A percentile compares a stretch with the other conserved stretches of the same genome.
Conservation (phyloP, 1,139 yeast genomes). For the Candida dubliniensis region DNA sequence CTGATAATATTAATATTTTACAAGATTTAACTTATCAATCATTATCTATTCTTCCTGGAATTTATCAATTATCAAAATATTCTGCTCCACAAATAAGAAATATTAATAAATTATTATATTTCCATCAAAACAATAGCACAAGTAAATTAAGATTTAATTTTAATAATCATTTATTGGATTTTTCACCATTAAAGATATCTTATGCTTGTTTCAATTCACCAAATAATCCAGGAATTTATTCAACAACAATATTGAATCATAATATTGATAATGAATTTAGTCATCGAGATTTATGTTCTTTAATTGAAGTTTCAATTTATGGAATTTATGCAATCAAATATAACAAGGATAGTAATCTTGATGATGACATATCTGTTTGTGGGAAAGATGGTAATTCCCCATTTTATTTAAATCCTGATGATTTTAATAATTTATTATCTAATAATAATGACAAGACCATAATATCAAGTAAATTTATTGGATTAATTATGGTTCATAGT, state of each 20-base stretch:
- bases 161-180: conserved; percentile 41
- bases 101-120: conserved; percentile 51
- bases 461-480: conserved; percentile 26
- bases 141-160: conserved; percentile 42
- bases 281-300: conserved; percentile 37
- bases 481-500: conserved; percentile 61
- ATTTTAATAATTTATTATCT: neutral
- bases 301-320: conserved; percentile 57
- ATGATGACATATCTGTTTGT: neutral
- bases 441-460: neutral
- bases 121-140: conserved; percentile 41
- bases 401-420: conserved; percentile 7
- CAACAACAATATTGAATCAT: conserved; percentile 38
- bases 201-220: conserved; percentile 18
- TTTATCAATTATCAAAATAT: conserved; percentile 34
- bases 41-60: conserved; percentile 26
- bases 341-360: neutral
- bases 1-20: conserved; percentile 28
- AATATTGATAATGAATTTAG: conserved; percentile 26
- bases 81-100: conserved; percentile 55
- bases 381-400: neutral
- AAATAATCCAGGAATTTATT: conserved; percentile 32
- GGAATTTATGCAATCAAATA: conserved; percentile 33
- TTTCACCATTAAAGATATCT: conserved; percentile 52
- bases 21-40: conserved; percentile 22